These are phyloP conservation scores for Phytopythium boreale DNA, from an alignment of 352 stramenopile species.

Conservation along the genomic window DNA sequence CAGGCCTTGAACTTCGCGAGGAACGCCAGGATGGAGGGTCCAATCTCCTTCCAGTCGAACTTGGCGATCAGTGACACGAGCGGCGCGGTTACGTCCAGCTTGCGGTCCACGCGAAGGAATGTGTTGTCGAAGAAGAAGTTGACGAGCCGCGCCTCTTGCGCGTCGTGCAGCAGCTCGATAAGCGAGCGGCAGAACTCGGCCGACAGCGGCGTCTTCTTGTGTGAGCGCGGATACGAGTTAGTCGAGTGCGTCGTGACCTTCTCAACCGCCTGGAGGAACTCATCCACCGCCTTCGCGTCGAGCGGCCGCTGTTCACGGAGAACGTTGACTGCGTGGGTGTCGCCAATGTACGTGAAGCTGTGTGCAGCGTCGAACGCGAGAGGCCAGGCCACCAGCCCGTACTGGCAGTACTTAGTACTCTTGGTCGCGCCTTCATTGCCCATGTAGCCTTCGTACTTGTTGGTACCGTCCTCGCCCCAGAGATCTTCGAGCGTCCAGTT, in stretches of 20 bases:
- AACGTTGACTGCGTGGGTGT: neutral
- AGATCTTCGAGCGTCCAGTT: slow-evolving; percentile 12
- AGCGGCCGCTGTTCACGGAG: slow-evolving; percentile 7
- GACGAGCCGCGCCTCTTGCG: slow-evolving; percentile 9
- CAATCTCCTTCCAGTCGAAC: slow-evolving; percentile 15
- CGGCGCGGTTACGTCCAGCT: neutral
- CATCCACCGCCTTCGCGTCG: neutral
- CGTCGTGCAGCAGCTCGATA: slow-evolving; percentile 9
- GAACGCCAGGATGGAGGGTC: neutral
- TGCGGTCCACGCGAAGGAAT: slow-evolving; percentile 9
- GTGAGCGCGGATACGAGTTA: neutral
- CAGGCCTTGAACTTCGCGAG: slow-evolving; percentile 9
- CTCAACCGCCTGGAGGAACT: slow-evolving; percentile 7
- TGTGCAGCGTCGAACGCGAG: slow-evolving; percentile 1
- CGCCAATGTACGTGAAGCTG: slow-evolving; percentile 9
- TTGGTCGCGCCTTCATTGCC: slow-evolving; percentile 19
- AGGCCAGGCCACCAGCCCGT: slow-evolving; percentile 14
- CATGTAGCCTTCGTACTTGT: slow-evolving; percentile 11
- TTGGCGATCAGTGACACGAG: slow-evolving; percentile 6
- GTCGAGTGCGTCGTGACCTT: slow-evolving; percentile 4
- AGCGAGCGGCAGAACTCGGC: slow-evolving; percentile 7
- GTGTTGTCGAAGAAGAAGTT: slow-evolving; percentile 14
- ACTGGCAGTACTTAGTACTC: slow-evolving; percentile 15
- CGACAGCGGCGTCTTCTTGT: neutral
- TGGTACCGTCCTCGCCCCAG: slow-evolving; percentile 14